phyloP scores from a whole-genome alignment of 2,329 filamentous ascomycete species.

The Amphichorda felina region DNA sequence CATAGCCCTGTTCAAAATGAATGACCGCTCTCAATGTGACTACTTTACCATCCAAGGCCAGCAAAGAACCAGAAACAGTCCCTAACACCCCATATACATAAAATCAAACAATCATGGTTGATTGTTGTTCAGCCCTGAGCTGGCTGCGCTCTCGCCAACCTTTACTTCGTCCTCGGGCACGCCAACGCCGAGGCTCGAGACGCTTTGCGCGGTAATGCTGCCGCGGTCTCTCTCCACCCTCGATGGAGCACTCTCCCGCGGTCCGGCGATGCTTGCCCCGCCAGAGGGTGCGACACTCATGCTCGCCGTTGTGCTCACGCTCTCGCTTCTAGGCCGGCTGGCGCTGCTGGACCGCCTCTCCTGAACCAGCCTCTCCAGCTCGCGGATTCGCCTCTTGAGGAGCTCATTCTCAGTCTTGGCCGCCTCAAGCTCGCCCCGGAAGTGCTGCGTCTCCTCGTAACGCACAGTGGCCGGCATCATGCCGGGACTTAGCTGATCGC shows the following conservation, averaged over 20 bases:
- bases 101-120: background rate
- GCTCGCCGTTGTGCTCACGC: slow-evolving; percentile 40
- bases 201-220: slow-evolving; percentile 24
- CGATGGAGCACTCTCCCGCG: slow-evolving; percentile 21
- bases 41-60: no score
- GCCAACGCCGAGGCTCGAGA: slow-evolving; percentile 35
- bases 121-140: slow-evolving; percentile 10
- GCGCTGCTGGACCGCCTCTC: slow-evolving; percentile 37
- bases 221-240: slow-evolving; percentile 30
- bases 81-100: no score
- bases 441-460: slow-evolving; percentile 51
- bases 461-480: slow-evolving; percentile 44
- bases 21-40: no score
- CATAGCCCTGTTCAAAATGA: no score
- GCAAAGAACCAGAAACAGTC: no score
- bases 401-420: slow-evolving; percentile 54
- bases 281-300: slow-evolving; percentile 24
- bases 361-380: slow-evolving; percentile 44
- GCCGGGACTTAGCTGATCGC: slow-evolving; percentile 36
- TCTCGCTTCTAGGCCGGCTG: slow-evolving; percentile 34
- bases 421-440: slow-evolving; percentile 46
- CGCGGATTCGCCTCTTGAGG: slow-evolving; percentile 47
- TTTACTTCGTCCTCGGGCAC: slow-evolving; percentile 48
- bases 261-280: slow-evolving; percentile 29
- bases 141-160: slow-evolving; percentile 51